Evolutionary conservation across 2,329 filamentous ascomycete species (phyloP), one percentile per base, ranked within the genome.

Genomic region (Fusarium nematophilum): DNA sequence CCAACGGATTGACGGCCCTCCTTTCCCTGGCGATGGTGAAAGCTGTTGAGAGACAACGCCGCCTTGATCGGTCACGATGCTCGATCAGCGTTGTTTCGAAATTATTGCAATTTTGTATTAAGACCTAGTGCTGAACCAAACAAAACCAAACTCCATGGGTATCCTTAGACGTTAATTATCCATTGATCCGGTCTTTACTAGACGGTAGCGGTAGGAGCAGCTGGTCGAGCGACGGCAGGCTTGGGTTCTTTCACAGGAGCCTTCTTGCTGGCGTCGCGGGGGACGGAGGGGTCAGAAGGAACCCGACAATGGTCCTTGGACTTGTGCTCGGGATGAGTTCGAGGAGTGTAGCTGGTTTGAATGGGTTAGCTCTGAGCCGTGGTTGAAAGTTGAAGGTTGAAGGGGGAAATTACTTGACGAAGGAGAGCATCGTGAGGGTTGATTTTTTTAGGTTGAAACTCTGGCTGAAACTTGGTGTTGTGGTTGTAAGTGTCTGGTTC

Each of bases 291-390:
- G 6, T 55, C 17, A 48, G 62, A 65, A 15, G 47, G 61, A 27
- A 65, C 57, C 9, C 62, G 62, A 34, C 61, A 65, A 37, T 62
- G 57, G 18, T 64, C 62, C 36, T 64, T 64, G 49, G 48, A 62
- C 53, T 64, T 65, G 39, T 64, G 61, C 62, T 64, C 62, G 14
- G 62, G 62, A n/a, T 64, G 62, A 40, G 61, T 25, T 53, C 62
- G 61, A 52, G 62, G 62, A 62, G 61, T 64, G 38, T 64, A 64
- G 53, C 62, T 64, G 17, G 14, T 9, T 26, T 8, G n/a, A 15
- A 5, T 17, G 26, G 23, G 17, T 64, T 42, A 62, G 49, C 25
- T 15, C 15, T 27, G 26, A 17, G 15, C 13, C 15, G 25, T 15
- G 14, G 11, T 6, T 26, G 31, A 13, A n/a, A n/a, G n/a, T 14